Evolutionary conservation across 2,329 filamentous ascomycete species (phyloP), one percentile per base, ranked within the genome.

Genomic region (Paramyrothecium sp.): DNA sequence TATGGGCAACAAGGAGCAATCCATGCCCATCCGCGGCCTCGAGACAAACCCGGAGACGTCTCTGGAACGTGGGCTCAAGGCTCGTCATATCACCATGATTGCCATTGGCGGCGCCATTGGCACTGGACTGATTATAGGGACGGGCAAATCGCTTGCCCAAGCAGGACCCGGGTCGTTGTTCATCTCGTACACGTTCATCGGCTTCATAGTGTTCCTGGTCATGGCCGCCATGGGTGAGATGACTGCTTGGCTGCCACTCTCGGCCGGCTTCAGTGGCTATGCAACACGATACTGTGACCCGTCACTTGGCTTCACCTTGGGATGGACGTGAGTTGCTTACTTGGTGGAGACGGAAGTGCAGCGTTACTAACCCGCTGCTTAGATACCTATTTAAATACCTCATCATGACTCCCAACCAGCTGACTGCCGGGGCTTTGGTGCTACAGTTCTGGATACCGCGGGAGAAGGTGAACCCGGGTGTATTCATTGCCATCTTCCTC

Each of bases 21-120:
- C n/a, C n/a, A n/a, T n/a, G n/a, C n/a, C n/a, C n/a, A n/a, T n/a
- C n/a, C n/a, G n/a, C n/a, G n/a, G n/a, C n/a, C n/a, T n/a, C n/a
- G n/a, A n/a, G n/a, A n/a, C n/a, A n/a, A n/a, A n/a, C n/a, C n/a
- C n/a, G n/a, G n/a, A n/a, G n/a, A n/a, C n/a, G n/a, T n/a, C n/a
- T n/a, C n/a, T 87, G 16, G 75, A 76, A 17, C 80, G 84, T 7
- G 78, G 80, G 47, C 74, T 86, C 11, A 82, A 81, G 2, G 63
- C 81, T 16, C 79, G 84, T 21, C 85, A 87, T 66, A 81, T 87
- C n/a, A 83, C 87, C 70, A 87, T 88, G 83, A 85, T 88, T 56
- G 85, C 85, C 49, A 81, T 84, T 51, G 80, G 79, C 22, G 81
- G 81, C 41, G 83, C 80, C 11, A 83, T 84, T 49, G 81, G 81